Evolutionary conservation across 2,329 filamentous ascomycete species (phyloP).

Genomic region (Verticillium dahliae): DNA sequence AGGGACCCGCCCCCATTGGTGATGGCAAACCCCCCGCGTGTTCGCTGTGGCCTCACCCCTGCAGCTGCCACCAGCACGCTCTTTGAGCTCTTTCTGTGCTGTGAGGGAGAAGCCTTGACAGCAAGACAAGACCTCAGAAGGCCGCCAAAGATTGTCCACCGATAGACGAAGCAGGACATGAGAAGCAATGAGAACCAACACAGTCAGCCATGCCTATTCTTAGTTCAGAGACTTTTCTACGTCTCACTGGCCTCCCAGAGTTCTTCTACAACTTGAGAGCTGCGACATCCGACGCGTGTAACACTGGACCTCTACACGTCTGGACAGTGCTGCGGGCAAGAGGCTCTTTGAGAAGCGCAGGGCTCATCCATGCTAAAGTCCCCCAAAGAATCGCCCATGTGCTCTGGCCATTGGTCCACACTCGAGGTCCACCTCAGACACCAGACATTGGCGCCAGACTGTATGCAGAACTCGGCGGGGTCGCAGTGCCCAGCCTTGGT

Average conservation of each 20-base stretch:
- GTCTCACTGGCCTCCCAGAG: no score
- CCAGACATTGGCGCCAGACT: conserved; percentile 1
- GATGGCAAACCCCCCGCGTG: not conserved
- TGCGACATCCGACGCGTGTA: not conserved
- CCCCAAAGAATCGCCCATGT: conserved; percentile 25
- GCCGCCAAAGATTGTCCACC: not conserved
- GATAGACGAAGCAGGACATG: not conserved
- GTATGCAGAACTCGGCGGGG: conserved; percentile 5
- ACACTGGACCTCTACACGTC: not conserved
- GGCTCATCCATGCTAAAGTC: not conserved
- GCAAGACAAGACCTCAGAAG: not conserved
- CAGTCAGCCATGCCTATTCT: not conserved
- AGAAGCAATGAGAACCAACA: not conserved
- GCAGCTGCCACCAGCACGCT: not conserved
- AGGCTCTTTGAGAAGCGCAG: not conserved
- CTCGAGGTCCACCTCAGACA: conserved; percentile 4
- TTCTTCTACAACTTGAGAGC: not conserved
- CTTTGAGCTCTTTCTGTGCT: not conserved
- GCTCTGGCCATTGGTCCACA: conserved; percentile 34
- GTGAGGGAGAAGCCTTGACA: not conserved
- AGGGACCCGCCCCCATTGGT: conserved; percentile 2
- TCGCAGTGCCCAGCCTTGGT: conserved; percentile 1
- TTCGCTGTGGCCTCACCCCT: not conserved
- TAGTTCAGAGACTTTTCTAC: no score
- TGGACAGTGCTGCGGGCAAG: not conserved